These are phyloP conservation scores for Adansonia grandidieri DNA, from an alignment of 441 rosid species.

Conservation along the genomic window DNA sequence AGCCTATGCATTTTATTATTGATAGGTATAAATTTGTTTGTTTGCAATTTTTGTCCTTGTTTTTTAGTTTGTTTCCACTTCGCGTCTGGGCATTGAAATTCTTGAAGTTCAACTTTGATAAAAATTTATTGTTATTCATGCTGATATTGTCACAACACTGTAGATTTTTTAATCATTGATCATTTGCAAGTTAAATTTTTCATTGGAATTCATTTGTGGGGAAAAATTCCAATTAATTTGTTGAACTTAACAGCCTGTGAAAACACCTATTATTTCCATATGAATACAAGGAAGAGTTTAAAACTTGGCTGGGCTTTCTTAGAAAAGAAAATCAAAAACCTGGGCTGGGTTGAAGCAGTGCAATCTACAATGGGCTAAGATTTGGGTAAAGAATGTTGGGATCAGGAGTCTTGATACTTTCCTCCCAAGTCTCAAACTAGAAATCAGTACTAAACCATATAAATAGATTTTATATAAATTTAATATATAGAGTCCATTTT, in stretches of 20 bases:
- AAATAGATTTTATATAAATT: neutral
- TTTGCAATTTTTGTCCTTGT: conserved; percentile 1
- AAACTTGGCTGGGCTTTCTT: neutral
- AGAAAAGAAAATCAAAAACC: neutral
- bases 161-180: neutral
- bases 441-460: neutral
- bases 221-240: neutral
- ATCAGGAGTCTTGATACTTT: neutral
- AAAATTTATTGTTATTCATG: neutral
- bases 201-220: neutral
- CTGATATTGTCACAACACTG: neutral
- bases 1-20: neutral
- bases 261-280: neutral
- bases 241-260: neutral
- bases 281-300: neutral
- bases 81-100: neutral
- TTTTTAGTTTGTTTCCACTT: neutral
- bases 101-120: neutral
- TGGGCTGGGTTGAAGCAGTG: neutral
- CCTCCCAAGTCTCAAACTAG: neutral
- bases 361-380: neutral
- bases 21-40: neutral
- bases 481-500: no score
- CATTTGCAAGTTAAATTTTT: neutral
- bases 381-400: neutral